Conservation (phyloP, 1,284 basidiomycete species). For the Megacollybia platyphylla region DNA sequence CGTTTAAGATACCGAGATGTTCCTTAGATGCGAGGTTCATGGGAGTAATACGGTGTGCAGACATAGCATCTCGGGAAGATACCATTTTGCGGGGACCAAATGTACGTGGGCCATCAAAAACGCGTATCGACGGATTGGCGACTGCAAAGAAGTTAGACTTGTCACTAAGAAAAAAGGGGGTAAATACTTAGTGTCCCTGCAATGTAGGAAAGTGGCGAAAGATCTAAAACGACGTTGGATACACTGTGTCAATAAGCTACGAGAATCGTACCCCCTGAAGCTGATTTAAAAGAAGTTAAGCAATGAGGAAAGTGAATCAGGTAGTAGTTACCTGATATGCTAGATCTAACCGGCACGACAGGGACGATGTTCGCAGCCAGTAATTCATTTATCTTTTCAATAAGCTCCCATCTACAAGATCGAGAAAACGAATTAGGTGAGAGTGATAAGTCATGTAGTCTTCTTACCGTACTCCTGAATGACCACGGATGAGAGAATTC, state of each 20-base stretch:
- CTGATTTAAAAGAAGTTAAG: constrained; percentile 16
- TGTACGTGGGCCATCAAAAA: constrained; percentile 44
- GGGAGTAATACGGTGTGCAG: constrained; percentile 51
- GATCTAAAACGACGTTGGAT: constrained; percentile 28
- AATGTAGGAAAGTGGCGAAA: constrained; percentile 71
- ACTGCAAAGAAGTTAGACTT: constrained; percentile 11
- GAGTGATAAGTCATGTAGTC: neutral
- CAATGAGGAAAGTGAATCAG: too few relatives aligned
- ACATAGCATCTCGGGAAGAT: constrained; percentile 52
- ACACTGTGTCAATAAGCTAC: constrained; percentile 1
- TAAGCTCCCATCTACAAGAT: constrained; percentile 41
- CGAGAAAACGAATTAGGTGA: neutral
- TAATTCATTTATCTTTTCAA: constrained; percentile 68
- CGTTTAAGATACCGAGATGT: constrained; percentile 60
- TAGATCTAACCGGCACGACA: constrained; percentile 70
- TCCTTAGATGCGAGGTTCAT: constrained; percentile 70
- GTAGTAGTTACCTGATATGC: constrained; percentile 30
- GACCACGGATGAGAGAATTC: constrained; percentile 80
- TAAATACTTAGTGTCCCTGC: constrained; percentile 49
- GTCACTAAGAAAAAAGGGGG: neutral
- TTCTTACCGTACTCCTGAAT: constrained; percentile 59
- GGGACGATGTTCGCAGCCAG: constrained; percentile 68
- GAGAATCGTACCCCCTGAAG: constrained; percentile 51
- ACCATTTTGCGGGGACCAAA: constrained; percentile 44
- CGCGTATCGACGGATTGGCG: constrained; percentile 67